Conservation (phyloP, 805 yeast genomes). For the Vanderwaltozyma tropicalis region DNA sequence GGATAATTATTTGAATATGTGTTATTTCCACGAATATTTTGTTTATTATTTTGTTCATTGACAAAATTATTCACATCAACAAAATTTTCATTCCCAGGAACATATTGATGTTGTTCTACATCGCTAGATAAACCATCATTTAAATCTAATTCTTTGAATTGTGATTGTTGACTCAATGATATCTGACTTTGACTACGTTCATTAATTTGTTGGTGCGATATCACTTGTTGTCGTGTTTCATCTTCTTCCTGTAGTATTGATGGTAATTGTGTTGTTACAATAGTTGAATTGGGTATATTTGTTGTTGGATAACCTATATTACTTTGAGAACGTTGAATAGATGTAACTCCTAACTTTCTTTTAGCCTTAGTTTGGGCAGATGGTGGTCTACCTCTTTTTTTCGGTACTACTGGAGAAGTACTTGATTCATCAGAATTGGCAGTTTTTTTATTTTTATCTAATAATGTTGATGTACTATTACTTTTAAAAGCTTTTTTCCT, state of each 20-base stretch:
- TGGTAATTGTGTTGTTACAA: conserved; percentile 17
- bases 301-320: conserved; percentile 22
- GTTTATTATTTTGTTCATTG: conserved; percentile 1
- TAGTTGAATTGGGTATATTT: conserved; percentile 17
- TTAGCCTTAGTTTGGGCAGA: conserved; percentile 12
- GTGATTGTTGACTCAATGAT: conserved; percentile 7
- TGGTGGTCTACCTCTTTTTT: conserved; percentile 29
- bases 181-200: neutral
- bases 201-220: neutral
- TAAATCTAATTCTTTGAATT: conserved; percentile 26
- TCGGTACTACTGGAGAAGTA: conserved; percentile 10
- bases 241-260: conserved; percentile 7
- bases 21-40: neutral
- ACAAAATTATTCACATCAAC: neutral
- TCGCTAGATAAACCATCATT: conserved; percentile 32
- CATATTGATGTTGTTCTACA: conserved; percentile 20
- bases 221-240: conserved; percentile 1
- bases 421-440: neutral
- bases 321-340: conserved; percentile 23
- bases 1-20: conserved; percentile 3
- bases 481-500: conserved; percentile 21
- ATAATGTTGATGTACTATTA: conserved; percentile 11
- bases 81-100: neutral
- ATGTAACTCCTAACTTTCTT: conserved; percentile 12
- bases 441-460: conserved; percentile 8